Conservation (phyloP, 2,329 filamentous ascomycete genomes). For the Neonectria magnoliae region DNA sequence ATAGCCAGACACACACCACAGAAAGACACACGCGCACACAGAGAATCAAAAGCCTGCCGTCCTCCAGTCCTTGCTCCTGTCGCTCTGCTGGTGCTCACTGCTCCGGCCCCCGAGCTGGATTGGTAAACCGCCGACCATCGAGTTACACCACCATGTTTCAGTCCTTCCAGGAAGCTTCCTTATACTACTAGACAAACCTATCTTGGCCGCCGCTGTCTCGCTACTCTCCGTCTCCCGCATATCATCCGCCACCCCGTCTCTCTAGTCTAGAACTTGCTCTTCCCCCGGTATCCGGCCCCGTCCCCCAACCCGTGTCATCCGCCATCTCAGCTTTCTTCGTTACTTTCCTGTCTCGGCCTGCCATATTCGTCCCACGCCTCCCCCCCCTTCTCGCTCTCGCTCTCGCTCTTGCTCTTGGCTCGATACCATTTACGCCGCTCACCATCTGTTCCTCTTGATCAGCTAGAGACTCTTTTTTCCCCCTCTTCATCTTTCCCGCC, state of each 20-base stretch:
- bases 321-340: slow-evolving; percentile 12
- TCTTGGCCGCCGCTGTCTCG: slow-evolving; percentile 12
- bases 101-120: slow-evolving; percentile 37
- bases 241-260: slow-evolving; percentile 21
- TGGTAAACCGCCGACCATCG: slow-evolving; percentile 42
- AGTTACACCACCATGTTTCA: slow-evolving; percentile 52
- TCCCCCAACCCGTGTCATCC: slow-evolving; percentile 13
- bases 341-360: slow-evolving; percentile 12
- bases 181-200: slow-evolving; percentile 31
- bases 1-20: background rate
- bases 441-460: slow-evolving; percentile 1
- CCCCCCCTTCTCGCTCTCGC: slow-evolving; percentile 3
- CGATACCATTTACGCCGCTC: background rate
- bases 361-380: slow-evolving; percentile 9
- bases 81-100: slow-evolving; percentile 14
- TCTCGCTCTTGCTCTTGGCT: slow-evolving; percentile 4
- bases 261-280: slow-evolving; percentile 10
- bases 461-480: background rate
- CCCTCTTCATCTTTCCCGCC: slow-evolving; percentile 7
- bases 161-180: slow-evolving; percentile 41
- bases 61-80: background rate
- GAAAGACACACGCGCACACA: background rate
- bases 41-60: background rate
- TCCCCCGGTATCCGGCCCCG: slow-evolving; percentile 17
- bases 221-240: slow-evolving; percentile 14